Evolutionary conservation across 305 asterid species (phyloP).

Genomic region (Fraxinus floribunda): DNA sequence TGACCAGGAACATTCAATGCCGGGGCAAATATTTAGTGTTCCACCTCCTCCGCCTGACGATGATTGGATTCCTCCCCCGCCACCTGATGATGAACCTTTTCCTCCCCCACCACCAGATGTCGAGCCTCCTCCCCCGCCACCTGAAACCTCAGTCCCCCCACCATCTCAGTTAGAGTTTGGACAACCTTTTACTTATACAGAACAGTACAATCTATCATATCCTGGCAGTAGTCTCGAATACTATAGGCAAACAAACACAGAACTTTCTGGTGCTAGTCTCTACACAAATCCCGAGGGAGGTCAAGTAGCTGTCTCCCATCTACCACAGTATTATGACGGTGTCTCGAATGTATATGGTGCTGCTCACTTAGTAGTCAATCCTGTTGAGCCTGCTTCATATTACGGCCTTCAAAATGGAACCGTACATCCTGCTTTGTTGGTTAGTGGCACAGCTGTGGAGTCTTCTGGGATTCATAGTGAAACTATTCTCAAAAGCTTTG

Average conservation of each 20-base stretch:
- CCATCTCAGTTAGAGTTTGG: slow-evolving; percentile 43
- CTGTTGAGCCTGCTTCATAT: slow-evolving; percentile 53
- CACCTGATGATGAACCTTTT: slow-evolving; percentile 68
- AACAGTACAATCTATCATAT: slow-evolving; percentile 53
- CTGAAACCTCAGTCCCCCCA: slow-evolving; percentile 52
- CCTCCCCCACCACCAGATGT: slow-evolving; percentile 35
- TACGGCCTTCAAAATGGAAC: slow-evolving; percentile 59
- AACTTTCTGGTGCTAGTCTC: slow-evolving; percentile 39
- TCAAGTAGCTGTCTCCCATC: slow-evolving; percentile 53
- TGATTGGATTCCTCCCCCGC: slow-evolving; percentile 91
- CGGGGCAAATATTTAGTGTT: slow-evolving; percentile 25
- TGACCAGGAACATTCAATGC: slow-evolving; percentile 29
- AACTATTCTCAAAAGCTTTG: slow-evolving; percentile 31
- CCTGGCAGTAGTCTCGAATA: slow-evolving; percentile 54
- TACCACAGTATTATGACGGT: slow-evolving; percentile 62
- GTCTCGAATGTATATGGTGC: slow-evolving; percentile 49
- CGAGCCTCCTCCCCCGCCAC: slow-evolving; percentile 31
- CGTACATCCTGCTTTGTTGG: slow-evolving; percentile 36
- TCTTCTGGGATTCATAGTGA: slow-evolving; percentile 40
- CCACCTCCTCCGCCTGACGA: slow-evolving; percentile 81
- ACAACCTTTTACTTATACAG: slow-evolving; percentile 56
- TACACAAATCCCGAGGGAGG: slow-evolving; percentile 52
- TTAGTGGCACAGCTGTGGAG: slow-evolving; percentile 30
- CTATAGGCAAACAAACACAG: slow-evolving; percentile 60
- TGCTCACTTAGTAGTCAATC: slow-evolving; percentile 48